Conservation (phyloP, 2,329 filamentous ascomycete species). For the Thelonectria olida region DNA sequence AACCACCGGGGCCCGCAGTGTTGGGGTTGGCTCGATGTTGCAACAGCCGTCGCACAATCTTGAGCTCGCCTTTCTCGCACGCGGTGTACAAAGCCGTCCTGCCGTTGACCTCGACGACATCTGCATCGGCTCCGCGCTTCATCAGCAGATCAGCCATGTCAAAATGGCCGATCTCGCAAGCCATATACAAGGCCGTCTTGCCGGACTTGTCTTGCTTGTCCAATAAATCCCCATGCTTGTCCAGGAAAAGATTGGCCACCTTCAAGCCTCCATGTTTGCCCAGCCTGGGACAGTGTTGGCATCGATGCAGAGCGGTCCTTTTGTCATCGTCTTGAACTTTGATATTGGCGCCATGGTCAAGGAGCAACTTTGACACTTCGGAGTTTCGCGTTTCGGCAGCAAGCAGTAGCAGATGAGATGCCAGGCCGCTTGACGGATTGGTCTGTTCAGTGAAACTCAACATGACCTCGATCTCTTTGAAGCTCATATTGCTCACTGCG, state of each 20-base stretch:
- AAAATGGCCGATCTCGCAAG: conserved; percentile 7
- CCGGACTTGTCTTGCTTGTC: conserved; percentile 7
- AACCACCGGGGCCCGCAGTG: neutral
- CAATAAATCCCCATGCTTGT: neutral
- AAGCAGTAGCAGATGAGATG: conserved; percentile 2
- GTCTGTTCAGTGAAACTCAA: neutral
- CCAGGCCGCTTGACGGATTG: neutral
- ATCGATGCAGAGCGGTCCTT: conserved; percentile 7
- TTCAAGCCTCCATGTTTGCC: conserved; percentile 8
- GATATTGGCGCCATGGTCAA: neutral
- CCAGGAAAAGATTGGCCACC: conserved; percentile 1
- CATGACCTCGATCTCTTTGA: neutral
- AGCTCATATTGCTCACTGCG: neutral
- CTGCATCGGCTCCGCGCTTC: neutral
- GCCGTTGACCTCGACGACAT: conserved; percentile 5
- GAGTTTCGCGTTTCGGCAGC: conserved; percentile 2
- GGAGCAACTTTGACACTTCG: neutral
- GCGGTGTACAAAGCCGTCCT: conserved; percentile 2
- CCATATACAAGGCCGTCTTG: conserved; percentile 15
- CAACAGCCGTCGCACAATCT: neutral
- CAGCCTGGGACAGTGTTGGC: conserved; percentile 1
- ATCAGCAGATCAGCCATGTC: conserved; percentile 11
- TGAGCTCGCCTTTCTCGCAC: neutral
- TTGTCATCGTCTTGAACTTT: neutral
- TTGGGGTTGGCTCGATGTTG: neutral